Evolutionary conservation across 306 rosid species (phyloP).

Genomic region (Albizia julibrissin): DNA sequence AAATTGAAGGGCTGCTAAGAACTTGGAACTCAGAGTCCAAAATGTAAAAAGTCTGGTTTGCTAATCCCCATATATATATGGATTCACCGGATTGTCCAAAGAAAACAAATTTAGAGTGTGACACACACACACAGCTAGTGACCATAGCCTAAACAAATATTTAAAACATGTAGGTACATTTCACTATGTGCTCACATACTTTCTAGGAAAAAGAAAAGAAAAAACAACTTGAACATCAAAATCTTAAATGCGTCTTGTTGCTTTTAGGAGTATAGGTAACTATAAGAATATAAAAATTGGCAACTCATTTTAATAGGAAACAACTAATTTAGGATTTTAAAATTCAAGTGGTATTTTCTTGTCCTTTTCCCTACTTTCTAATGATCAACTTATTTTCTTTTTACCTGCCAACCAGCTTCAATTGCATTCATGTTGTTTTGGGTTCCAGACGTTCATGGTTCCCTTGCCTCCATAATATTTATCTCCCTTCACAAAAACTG

Average conservation of each 20-base stretch:
- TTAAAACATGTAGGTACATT: too few relatives aligned
- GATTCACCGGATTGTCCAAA: constrained; percentile 44
- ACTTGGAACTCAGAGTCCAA: constrained; percentile 34
- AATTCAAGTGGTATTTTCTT: too few relatives aligned
- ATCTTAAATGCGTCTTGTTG: too few relatives aligned
- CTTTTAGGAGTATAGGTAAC: too few relatives aligned
- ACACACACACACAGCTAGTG: too few relatives aligned
- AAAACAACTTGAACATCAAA: too few relatives aligned
- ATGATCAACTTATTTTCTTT: background rate
- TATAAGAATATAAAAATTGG: too few relatives aligned
- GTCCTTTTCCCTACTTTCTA: too few relatives aligned
- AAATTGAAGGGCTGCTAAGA: background rate
- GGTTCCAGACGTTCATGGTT: constrained; percentile 59
- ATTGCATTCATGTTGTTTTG: constrained; percentile 48
- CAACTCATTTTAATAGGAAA: too few relatives aligned
- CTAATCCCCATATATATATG: constrained; percentile 52
- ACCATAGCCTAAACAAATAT: too few relatives aligned
- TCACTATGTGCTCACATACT: background rate
- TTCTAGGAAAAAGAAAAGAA: too few relatives aligned
- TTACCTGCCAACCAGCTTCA: constrained; percentile 69
- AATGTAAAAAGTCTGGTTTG: constrained; percentile 55
- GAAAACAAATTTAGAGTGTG: constrained; percentile 1
- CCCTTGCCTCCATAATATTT: constrained; percentile 53
- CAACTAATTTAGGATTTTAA: too few relatives aligned
- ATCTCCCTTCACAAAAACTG: constrained; percentile 50